phyloP scores from a whole-genome alignment of 1,139 yeast species.

The Protomyces pachydermus region DNA sequence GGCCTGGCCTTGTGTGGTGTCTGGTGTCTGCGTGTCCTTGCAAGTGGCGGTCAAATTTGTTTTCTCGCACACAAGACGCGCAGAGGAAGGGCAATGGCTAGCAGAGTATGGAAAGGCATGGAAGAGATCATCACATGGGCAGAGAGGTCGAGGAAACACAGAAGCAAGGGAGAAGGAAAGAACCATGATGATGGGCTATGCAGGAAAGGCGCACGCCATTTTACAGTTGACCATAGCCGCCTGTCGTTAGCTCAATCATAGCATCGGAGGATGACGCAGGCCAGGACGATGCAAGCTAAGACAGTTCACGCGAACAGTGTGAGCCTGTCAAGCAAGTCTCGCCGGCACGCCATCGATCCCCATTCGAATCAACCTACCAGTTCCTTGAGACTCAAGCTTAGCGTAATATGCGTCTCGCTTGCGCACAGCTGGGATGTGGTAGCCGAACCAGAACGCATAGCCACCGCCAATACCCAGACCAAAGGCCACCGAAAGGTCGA shows the following conservation, averaged over 20 bases:
- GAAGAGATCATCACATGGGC: not conserved
- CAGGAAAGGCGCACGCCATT: not conserved
- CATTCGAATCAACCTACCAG: not conserved
- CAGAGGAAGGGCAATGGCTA: not conserved
- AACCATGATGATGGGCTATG: too few relatives aligned
- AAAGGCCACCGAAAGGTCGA: slow-evolving; percentile 26
- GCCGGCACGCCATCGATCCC: too few relatives aligned
- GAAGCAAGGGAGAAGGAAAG: too few relatives aligned
- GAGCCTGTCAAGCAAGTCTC: too few relatives aligned
- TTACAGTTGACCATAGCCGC: not conserved
- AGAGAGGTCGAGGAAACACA: not conserved
- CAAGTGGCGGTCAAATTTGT: not conserved
- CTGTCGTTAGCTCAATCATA: not conserved
- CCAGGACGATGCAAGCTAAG: too few relatives aligned
- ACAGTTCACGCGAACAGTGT: too few relatives aligned
- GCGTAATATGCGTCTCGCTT: slow-evolving; percentile 29
- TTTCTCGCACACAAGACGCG: not conserved
- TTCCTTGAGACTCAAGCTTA: slow-evolving; percentile 28
- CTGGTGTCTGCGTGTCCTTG: not conserved
- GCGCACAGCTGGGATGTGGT: slow-evolving; percentile 30
- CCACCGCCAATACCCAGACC: slow-evolving; percentile 29
- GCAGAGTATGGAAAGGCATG: not conserved
- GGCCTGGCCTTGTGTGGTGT: too few relatives aligned
- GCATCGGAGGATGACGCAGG: too few relatives aligned
- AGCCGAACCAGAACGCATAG: slow-evolving; percentile 29